Base-by-base conservation (phyloP, 306 rosid species). In the Malus orientalis region DNA sequence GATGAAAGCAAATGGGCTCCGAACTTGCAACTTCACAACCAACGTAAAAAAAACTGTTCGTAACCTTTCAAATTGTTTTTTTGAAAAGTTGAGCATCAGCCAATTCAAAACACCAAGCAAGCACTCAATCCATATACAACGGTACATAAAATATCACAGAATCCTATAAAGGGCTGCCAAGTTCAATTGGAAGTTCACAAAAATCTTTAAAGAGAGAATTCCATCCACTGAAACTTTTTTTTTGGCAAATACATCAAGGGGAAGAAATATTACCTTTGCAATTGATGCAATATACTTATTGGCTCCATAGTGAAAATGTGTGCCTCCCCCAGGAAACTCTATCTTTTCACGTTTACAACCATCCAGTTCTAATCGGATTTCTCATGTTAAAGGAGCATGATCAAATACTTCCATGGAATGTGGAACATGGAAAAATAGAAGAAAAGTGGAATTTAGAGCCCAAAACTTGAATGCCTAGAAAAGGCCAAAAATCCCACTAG, bases 251-350 rank as follows among this genome's bases (percentile, higher is more conserved):
- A 47, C 16, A 84, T 63, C 75, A 82, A 58, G 36, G 45, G 67
- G 70, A 69, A 65, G 75, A 67, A 70, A 57, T 75, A 95, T 92
- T 87, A 92, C 98, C 82, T 89, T 96, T 81, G 98, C 99, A 82
- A 96, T 92, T 74, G 96, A 78, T 30, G 98, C 93, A 80, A 92
- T 96, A 86, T 93, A 96, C 84, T 89, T 96, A 79, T 89, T 94
- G 63, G 99, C 99, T 84, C 99, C 99, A 64, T 88, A 81, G 83
- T 96, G 99, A 86, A 96, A 96, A 88, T 96, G 99, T 57, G 99
- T 96, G 71, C 99, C 99, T 22, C 99, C 99, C 69, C 99, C 98
- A 71, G 97, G 98, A 76, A 96, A 96, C 36, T 68, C 59, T 62
- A 96, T 96, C 84, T 86, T 92, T 75, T 96, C 96, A 78, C 98